Evolutionary conservation across 2,329 filamentous ascomycete genomes (phyloP).

Genomic region (Beauveria sp.): DNA sequence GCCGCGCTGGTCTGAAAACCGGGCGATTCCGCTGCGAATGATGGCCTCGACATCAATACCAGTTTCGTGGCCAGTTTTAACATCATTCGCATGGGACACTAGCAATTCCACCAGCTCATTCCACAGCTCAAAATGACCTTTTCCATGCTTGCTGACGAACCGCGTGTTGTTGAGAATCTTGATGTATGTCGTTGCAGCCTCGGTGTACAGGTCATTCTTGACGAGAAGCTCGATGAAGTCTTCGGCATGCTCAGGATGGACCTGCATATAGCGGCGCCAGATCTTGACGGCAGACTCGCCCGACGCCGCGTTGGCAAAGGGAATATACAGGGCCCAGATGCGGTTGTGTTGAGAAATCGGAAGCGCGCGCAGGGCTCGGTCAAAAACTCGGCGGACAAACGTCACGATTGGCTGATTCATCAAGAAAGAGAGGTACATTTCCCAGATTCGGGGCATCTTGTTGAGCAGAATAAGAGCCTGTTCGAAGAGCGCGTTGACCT

Average conservation of each 20-base stretch:
- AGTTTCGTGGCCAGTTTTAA: slow-evolving; percentile 71
- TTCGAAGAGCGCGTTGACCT: slow-evolving; percentile 93
- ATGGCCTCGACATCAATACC: slow-evolving; percentile 89
- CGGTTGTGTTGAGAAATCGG: slow-evolving; percentile 93
- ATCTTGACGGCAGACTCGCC: slow-evolving; percentile 87
- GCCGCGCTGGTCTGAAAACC: slow-evolving; percentile 88
- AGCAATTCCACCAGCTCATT: slow-evolving; percentile 93
- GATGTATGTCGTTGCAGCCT: slow-evolving; percentile 87
- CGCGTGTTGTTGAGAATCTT: slow-evolving; percentile 82
- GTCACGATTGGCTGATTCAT: slow-evolving; percentile 89
- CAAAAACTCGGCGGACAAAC: slow-evolving; percentile 77
- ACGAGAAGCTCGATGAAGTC: slow-evolving; percentile 88
- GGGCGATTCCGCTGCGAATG: slow-evolving; percentile 80
- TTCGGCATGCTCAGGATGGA: slow-evolving; percentile 90
- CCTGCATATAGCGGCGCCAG: slow-evolving; percentile 94
- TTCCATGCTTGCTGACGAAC: slow-evolving; percentile 87
- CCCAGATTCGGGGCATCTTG: slow-evolving; percentile 98
- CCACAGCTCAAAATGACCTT: slow-evolving; percentile 95
- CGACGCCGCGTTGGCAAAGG: slow-evolving; percentile 84
- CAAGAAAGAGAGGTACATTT: slow-evolving; percentile 90
- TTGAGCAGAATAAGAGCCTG: slow-evolving; percentile 86
- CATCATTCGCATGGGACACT: slow-evolving; percentile 80
- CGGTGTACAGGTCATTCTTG: slow-evolving; percentile 75
- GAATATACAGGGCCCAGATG: slow-evolving; percentile 86
- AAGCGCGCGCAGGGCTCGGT: slow-evolving; percentile 81